Base-by-base conservation (phyloP, 352 stramenopile genomes). In the Albugo laibachii region DNA sequence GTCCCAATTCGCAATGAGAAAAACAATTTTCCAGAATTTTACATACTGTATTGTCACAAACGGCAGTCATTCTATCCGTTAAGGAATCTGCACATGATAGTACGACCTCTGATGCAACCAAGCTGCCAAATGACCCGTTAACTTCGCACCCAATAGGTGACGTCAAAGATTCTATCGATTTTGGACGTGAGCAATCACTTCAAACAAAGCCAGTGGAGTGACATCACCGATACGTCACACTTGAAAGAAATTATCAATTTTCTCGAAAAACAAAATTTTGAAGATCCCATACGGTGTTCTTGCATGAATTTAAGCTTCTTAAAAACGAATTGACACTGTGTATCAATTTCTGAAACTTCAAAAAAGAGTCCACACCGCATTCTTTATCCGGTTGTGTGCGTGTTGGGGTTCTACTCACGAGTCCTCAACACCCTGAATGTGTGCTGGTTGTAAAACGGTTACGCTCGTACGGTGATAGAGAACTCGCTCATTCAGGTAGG, bases 211-310 rank as follows among this genome's bases (percentile, higher is more conserved):
- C 71, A 89, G 47, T 80, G 70, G 69, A 85, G 77, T 47, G 72
- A 86, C 53, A 60, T 87, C 38, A 85, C 69, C 59, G 80, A 65
- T 27, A 87, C 75, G 38, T 84, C 74, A 37, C 82, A 89, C 38
- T 55, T 89, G 46, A 73, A 86, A 56, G 74, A 82, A 41, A 86
- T 89, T 54, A 82, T 89, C 52, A 83, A 58, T 48, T 89, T 85
- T 47, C 56, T 89, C 2, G 77, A 89, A 45, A 74, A 75, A 47
- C 74, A 89, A 34, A 74, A 86, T 54, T 62, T 62, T 19, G 61
- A 69, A 2, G 73, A 86, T 39, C 68, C 47, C 24, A 65, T 73
- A 38, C 65, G 76, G 71, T 83, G 53, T 34, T 49, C n/a, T 5
- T 18, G 10, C 5, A 10, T 24, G 8, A 10, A 43, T 43, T 24